Base-by-base conservation (phyloP, 352 stramenopile genomes). In the Phytophthora aleatoria region DNA sequence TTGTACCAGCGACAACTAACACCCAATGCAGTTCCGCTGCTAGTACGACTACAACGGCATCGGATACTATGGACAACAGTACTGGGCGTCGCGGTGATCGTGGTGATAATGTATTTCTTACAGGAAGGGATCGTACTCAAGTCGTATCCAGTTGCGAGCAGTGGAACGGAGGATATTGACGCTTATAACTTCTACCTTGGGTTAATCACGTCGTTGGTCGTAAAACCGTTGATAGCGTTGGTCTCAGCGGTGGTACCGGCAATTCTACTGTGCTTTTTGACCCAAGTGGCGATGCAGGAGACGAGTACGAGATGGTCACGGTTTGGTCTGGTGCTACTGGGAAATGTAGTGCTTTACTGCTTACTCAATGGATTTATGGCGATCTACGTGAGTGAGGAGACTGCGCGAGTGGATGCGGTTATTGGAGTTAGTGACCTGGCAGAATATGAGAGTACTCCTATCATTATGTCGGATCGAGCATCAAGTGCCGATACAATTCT, bases 341-440 rank as follows among this genome's bases (percentile, higher is more conserved):
- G 66, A 6, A 77, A 77, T 38, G 55, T 74, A n/a, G 50, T 86
- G 36, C 42, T 90, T 8, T 91, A 76, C 71, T 61, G 89, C n/a
- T 66, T 92, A n/a, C 73, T 73, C 35, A 92, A 88, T 55, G 72
- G 81, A 24, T 87, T 90, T 51, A 71, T 80, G 59, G 74, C 76
- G 2, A 20, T 82, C 5, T 81, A 91, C 50, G 77, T 89, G 26
- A 79, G 83, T 20, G 54, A 79, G 13, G 20, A 76, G 27, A 54
- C 61, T 8, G 59, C 57, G 3, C 50, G 51, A 39, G 44, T 78
- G 1, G 50, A 74, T 8, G 45, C 59, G 24, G 68, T 73, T 7
- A 73, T 85, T 16, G 42, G 44, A 42, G 57, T 68, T 12, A 72
- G 43, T 16, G 77, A 86, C 44, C 30, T 86, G 0, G 56, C 50